phyloP scores from a whole-genome alignment of 2,329 filamentous ascomycete genomes.

The Penicillium italicum region DNA sequence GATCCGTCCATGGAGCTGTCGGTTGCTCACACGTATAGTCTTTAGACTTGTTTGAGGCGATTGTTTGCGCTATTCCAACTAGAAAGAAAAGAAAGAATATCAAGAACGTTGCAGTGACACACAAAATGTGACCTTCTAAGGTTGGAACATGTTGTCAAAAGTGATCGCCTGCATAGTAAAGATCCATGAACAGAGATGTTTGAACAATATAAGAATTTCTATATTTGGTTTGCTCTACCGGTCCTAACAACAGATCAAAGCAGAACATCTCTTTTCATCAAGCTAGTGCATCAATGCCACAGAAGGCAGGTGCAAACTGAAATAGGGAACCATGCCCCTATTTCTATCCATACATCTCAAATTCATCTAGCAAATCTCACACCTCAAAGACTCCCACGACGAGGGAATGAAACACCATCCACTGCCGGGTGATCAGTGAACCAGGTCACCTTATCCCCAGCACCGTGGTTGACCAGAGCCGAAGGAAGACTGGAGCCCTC shows the following conservation, averaged over 20 bases:
- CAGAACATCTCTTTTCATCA: not conserved
- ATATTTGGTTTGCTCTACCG: not conserved
- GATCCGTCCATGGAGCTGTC: no score
- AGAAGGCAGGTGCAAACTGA: not conserved
- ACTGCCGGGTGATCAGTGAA: conserved; percentile 86
- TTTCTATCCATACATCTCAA: not conserved
- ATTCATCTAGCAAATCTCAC: not conserved
- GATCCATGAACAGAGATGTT: not conserved
- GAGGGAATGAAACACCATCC: conserved; percentile 77
- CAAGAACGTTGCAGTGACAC: not conserved
- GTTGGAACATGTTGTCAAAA: not conserved
- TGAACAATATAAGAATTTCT: not conserved
- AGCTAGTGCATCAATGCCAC: not conserved
- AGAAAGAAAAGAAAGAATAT: not conserved
- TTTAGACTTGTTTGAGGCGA: not conserved
- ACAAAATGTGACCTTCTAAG: not conserved
- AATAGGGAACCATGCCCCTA: not conserved
- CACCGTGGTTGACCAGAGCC: conserved; percentile 78
- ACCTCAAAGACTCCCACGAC: conserved; percentile 61
- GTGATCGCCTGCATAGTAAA: not conserved
- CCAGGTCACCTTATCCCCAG: conserved; percentile 87
- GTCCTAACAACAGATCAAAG: not conserved
- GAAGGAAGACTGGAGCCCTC: conserved; percentile 74
- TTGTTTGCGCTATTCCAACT: not conserved
- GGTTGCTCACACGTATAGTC: not conserved